Base-by-base conservation (phyloP, 169 alveolate genomes). In the Eimeria falciformis region DNA sequence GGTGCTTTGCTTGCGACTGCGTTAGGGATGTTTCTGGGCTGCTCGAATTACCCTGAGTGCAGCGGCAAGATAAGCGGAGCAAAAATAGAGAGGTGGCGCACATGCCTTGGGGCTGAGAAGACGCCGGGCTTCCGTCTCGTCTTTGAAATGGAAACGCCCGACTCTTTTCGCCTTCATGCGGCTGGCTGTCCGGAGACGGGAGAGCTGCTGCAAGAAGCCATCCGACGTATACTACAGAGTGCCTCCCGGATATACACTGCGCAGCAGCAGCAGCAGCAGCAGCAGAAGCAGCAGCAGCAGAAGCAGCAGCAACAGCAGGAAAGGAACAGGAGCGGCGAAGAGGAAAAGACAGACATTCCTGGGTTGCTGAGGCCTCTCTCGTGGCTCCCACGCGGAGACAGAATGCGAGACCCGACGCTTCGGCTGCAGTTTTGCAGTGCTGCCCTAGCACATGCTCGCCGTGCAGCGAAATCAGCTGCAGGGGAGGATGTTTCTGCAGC, bases 1-100 rank as follows among this genome's bases (percentile, higher is more conserved):
- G 66, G 40, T 75, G 65, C 85, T 45, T 33, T 7, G n/a, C 45
- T 40, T 43, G 81, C 79, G 14, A 21, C 79, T 56, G 77, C 43
- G 73, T 62, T 87, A 89, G 93, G 93, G 55, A 47, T 82, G 66
- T 89, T 89, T 45, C 73, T 89, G 68, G 93, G 93, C 5, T 89
- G 93, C 55, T 14, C 62, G 23, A 47, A 53, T 21, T 89, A 65
- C 89, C 93, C 93, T 14, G 55, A 46, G 1, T 89, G 93, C 29
- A 78, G 71, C 58, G 93, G 93, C 3, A 89, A 89, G 43, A 37
- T 81, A 43, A 65, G 85, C 68, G 93, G 89, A 25, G 17, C 89
- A 14, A 82, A 75, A 45, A 89, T 89, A 37, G 89, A 89, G 82
- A 66, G n/a, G 47, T 89, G 93, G 93, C 93, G 93, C 11, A 50